Base-by-base conservation (phyloP, 129 eudicot species). In the Centrapalus pauciflorus region DNA sequence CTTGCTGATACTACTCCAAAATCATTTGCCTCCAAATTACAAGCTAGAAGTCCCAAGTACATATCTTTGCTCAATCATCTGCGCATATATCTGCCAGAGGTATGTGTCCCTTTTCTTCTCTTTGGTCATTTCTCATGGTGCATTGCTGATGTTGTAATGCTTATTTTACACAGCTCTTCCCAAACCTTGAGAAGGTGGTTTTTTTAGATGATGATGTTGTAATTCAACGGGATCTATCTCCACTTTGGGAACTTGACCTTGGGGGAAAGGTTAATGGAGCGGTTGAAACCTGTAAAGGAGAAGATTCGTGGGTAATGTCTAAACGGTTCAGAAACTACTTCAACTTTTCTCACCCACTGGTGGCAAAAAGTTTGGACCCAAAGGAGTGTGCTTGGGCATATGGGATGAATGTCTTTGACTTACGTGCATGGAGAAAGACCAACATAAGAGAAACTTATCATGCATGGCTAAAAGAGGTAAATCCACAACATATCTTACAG, bases 351-450 rank as follows among this genome's bases (percentile, higher is more conserved):
- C 93, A 94, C 76, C 99, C 99, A 6, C 88, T 82, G 48, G 83
- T 94, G 43, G 81, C 93, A 29, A 77, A 94, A 82, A 82, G 76
- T 66, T 82, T 94, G 78, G 73, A 94, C 62, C 99, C 97, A n/a
- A 84, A 89, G 6, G 97, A 94, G 77, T 94, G 99, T 80, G 99
- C 99, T 21, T 94, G 99, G 99, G 99, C 99, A 26, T 94, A 94
- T 51, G 99, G 99, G 64, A 89, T 94, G 99, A 94, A 94, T 69
- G 61, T 94, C 57, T 94, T 94, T 70, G 97, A 94, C 71, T 75
- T 94, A 71, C 88, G 59, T 71, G 97, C 85, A 54, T 94, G 99
- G 99, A 82, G 93, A 72, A 80, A 76, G 80, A 86, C 97, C 69
- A 55, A 82, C 80, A 94, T 94, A 41, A 82, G 91, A 77, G 92